These are phyloP conservation scores for Plasmodium fragile DNA, from an alignment of 169 alveolate species.

Conservation along the genomic window DNA sequence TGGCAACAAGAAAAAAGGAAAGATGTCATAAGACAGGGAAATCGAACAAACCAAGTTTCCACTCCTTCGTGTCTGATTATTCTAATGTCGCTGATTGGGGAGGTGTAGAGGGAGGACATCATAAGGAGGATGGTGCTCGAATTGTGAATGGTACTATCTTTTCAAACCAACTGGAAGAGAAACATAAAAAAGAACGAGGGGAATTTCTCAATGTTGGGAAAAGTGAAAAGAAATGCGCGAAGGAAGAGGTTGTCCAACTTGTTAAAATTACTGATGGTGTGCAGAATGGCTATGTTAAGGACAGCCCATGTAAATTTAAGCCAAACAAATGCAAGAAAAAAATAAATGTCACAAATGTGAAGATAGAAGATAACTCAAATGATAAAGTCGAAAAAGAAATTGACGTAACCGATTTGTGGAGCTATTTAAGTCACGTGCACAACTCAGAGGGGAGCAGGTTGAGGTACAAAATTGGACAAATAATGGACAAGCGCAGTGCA, in stretches of 20 bases:
- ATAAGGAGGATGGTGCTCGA: no score
- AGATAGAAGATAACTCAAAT: not conserved
- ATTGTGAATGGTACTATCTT: not conserved
- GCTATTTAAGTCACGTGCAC: constrained; percentile 41
- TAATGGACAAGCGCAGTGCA: constrained; percentile 1
- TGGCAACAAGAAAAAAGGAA: constrained; percentile 70
- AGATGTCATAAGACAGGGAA: constrained; percentile 61
- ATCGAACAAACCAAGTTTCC: constrained; percentile 17
- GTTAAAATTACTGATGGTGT: constrained; percentile 4
- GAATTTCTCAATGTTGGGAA: not conserved
- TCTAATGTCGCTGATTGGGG: no score
- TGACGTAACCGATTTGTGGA: constrained; percentile 47
- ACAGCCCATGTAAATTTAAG: constrained; percentile 54
- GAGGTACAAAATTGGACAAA: constrained; percentile 27
- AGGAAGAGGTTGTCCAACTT: constrained; percentile 25
- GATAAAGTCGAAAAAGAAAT: constrained; percentile 22
- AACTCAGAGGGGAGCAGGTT: constrained; percentile 43
- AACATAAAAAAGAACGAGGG: not conserved
- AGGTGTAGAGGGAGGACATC: no score
- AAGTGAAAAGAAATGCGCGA: not conserved
- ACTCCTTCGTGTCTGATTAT: constrained; percentile 12
- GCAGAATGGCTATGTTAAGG: constrained; percentile 11
- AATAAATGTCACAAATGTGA: not conserved
- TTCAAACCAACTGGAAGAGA: not conserved
- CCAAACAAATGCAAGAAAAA: constrained; percentile 43